Conservation (phyloP, 2,329 filamentous ascomycete species). For the Zymoseptoria passerinii region DNA sequence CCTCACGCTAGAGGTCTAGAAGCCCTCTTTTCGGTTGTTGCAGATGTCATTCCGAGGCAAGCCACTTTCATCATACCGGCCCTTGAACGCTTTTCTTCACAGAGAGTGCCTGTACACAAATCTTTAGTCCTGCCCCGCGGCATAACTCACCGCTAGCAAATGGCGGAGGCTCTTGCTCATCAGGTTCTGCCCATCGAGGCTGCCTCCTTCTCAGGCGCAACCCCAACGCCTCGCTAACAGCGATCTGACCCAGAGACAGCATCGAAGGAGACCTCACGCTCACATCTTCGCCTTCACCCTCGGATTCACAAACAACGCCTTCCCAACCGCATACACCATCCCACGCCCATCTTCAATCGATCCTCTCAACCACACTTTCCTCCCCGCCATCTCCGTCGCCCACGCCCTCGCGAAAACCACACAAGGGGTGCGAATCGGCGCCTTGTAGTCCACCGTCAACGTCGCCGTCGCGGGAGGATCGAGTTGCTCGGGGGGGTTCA, state of each 20-base stretch:
- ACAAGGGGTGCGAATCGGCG: conserved; percentile 14
- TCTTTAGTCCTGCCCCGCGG: too few species aligned
- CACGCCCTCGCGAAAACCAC: conserved; percentile 16
- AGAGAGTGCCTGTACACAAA: not conserved
- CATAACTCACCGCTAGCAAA: too few species aligned
- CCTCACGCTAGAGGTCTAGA: not conserved
- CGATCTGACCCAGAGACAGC: too few species aligned
- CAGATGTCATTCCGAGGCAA: not conserved
- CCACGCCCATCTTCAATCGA: conserved; percentile 16
- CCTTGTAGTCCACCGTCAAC: conserved; percentile 19
- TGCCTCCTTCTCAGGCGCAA: too few species aligned
- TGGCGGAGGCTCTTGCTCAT: too few species aligned
- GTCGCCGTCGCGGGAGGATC: conserved; percentile 18
- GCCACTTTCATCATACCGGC: not conserved
- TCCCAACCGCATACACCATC: conserved; percentile 12
- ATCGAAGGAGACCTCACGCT: too few species aligned
- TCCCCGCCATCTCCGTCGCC: conserved; percentile 10
- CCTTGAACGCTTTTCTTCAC: not conserved
- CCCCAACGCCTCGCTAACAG: too few species aligned
- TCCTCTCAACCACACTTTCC: conserved; percentile 17
- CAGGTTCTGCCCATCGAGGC: too few species aligned
- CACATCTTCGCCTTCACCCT: not conserved
- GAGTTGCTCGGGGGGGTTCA: not conserved
- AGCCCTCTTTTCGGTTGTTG: not conserved
- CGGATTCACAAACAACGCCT: conserved; percentile 15